Evolutionary conservation across 495 filamentous ascomycete species (phyloP).

Genomic region (Cudoniella acicularis): DNA sequence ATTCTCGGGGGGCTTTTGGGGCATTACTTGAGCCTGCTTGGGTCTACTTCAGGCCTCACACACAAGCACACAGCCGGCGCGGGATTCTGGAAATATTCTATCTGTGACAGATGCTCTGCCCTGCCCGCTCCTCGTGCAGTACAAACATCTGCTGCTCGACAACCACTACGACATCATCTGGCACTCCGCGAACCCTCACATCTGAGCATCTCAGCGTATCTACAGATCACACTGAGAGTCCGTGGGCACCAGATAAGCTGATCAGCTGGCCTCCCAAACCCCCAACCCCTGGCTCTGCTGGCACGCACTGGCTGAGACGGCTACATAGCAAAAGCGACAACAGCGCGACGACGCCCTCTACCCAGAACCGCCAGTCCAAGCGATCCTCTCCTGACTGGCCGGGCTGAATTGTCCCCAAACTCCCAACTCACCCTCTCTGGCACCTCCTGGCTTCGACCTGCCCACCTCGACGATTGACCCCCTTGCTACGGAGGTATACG

Average conservation of each 20-base stretch:
- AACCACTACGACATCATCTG: neutral
- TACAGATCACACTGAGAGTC: too few species aligned
- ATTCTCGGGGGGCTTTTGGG: neutral
- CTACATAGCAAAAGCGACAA: neutral
- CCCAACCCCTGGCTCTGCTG: neutral
- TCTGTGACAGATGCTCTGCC: neutral
- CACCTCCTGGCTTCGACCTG: too few species aligned
- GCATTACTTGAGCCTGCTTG: neutral
- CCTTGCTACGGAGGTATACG: too few species aligned
- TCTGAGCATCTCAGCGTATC: neutral
- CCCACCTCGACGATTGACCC: neutral
- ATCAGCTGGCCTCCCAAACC: neutral
- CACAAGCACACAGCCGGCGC: too few species aligned
- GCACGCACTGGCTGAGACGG: neutral
- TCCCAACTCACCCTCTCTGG: neutral
- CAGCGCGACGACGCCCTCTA: neutral
- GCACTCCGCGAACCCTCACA: neutral
- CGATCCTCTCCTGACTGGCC: neutral
- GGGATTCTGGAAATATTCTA: too few species aligned
- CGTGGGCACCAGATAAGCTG: too few species aligned
- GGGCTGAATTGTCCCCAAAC: neutral
- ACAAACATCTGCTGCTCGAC: neutral
- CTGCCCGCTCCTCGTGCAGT: too few species aligned
- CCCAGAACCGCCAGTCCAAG: neutral
- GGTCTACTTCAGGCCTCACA: too few species aligned